A percentile compares a stretch with the other conserved stretches of the same genome.
Evolutionary conservation across 495 filamentous ascomycete species (phyloP).

Genomic region (Tetracladium marchalianum): DNA sequence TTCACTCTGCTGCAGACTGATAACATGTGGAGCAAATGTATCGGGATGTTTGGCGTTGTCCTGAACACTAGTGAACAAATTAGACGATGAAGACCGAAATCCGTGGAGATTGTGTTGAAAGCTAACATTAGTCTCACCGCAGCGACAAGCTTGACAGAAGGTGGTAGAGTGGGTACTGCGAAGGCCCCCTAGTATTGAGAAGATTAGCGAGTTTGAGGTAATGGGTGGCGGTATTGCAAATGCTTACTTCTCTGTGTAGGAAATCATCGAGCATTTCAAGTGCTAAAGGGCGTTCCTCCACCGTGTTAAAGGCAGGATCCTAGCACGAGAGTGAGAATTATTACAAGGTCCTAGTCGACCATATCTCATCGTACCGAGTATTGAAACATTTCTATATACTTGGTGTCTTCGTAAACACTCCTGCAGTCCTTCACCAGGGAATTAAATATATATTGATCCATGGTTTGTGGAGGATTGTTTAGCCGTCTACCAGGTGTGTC

Average conservation of each 20-base stretch:
- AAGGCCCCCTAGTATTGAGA: no score
- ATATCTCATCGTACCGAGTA: constrained; percentile 30
- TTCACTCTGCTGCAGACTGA: constrained; percentile 27
- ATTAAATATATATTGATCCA: constrained; percentile 39
- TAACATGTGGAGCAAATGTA: constrained; percentile 33
- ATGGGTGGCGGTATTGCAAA: no score
- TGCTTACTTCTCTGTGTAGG: constrained; percentile 22
- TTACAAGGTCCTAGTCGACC: no score
- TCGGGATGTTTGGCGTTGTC: constrained; percentile 34
- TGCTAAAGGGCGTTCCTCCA: constrained; percentile 33
- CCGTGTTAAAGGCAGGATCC: constrained; percentile 29
- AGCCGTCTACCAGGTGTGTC: no score
- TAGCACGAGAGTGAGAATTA: constrained; percentile 3
- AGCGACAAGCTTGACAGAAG: constrained; percentile 26
- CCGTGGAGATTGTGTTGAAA: neutral
- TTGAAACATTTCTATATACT: constrained; percentile 39
- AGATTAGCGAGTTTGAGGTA: no score
- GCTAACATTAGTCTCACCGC: constrained; percentile 38
- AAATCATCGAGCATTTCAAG: constrained; percentile 40
- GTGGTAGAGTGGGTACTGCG: constrained; percentile 24
- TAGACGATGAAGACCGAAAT: no score
- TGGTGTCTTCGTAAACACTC: constrained; percentile 31
- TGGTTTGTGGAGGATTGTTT: no score
- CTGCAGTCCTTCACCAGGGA: constrained; percentile 27
- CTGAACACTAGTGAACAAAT: constrained; percentile 41